These are phyloP conservation scores for Phyllachora maydis DNA, from an alignment of 2,329 filamentous ascomycete species.

Conservation along the genomic window DNA sequence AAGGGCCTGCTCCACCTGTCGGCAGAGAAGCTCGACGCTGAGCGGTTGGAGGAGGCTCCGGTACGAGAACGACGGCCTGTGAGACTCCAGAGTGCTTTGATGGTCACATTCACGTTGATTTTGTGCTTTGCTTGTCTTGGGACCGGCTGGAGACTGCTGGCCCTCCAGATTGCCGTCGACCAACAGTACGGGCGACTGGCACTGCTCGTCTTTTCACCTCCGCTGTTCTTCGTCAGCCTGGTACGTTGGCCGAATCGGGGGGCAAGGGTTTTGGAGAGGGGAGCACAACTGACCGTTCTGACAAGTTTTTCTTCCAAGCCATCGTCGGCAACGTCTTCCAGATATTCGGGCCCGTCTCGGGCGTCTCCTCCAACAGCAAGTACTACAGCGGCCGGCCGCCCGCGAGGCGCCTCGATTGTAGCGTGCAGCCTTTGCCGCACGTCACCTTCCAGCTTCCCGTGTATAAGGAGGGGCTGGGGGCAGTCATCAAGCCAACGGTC, in stretches of 20 bases:
- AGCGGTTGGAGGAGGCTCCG: no score
- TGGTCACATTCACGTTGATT: slow-evolving; percentile 28
- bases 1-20: slow-evolving; percentile 6
- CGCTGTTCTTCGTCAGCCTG: slow-evolving; percentile 37
- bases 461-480: slow-evolving; percentile 24
- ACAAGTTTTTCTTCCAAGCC: slow-evolving; percentile 24
- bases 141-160: slow-evolving; percentile 31
- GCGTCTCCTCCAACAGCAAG: slow-evolving; percentile 21
- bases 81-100: slow-evolving; percentile 30
- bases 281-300: slow-evolving; percentile 1
- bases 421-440: slow-evolving; percentile 19
- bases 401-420: slow-evolving; percentile 15
- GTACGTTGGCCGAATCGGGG: slow-evolving; percentile 13
- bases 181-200: slow-evolving; percentile 28
- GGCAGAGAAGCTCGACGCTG: not conserved
- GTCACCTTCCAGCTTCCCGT: slow-evolving; percentile 28
- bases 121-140: slow-evolving; percentile 32
- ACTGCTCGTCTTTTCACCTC: slow-evolving; percentile 26
- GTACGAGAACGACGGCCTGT: no score
- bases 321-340: slow-evolving; percentile 27
- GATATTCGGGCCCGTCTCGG: slow-evolving; percentile 25
- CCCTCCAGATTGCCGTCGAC: slow-evolving; percentile 31
- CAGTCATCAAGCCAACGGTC: slow-evolving; percentile 32
- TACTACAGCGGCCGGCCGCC: slow-evolving; percentile 20
- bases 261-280: no score